These are phyloP conservation scores for Tagetes patula DNA, from an alignment of 129 eudicot species.

Conservation along the genomic window DNA sequence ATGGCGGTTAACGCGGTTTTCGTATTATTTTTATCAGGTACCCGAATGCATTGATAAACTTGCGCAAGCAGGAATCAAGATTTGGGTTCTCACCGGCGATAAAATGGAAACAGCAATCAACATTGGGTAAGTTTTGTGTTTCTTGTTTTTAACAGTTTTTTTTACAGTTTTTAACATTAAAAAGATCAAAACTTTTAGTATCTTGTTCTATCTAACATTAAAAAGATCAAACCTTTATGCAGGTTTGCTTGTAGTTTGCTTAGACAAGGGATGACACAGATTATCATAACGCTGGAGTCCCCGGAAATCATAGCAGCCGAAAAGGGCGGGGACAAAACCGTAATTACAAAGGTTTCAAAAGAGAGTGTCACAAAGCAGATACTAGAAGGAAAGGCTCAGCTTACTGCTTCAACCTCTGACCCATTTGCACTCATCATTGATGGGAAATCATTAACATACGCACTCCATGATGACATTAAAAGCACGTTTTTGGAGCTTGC, in stretches of 20 bases:
- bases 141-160: neutral
- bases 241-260: conserved; percentile 92
- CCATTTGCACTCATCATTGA: conserved; percentile 89
- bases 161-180: conserved; percentile 9
- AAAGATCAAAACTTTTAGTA: neutral
- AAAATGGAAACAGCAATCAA: conserved; percentile 97
- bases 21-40: conserved; percentile 46
- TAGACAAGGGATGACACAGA: conserved; percentile 94
- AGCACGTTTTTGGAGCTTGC: conserved; percentile 73
- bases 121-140: conserved; percentile 56
- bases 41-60: conserved; percentile 97
- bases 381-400: conserved; percentile 54
- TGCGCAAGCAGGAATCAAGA: conserved; percentile 94
- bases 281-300: conserved; percentile 58
- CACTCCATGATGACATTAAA: conserved; percentile 66
- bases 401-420: conserved; percentile 49
- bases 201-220: conserved; percentile 16
- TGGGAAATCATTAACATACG: conserved; percentile 91
- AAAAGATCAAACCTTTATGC: conserved; percentile 24
- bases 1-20: neutral
- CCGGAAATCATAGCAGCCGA: conserved; percentile 62
- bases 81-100: conserved; percentile 98
- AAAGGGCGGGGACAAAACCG: conserved; percentile 64
- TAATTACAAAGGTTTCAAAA: conserved; percentile 69
- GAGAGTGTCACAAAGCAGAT: conserved; percentile 68